Conservation (phyloP, 148 eudicot species). For the Vaccinium macrocarpon region DNA sequence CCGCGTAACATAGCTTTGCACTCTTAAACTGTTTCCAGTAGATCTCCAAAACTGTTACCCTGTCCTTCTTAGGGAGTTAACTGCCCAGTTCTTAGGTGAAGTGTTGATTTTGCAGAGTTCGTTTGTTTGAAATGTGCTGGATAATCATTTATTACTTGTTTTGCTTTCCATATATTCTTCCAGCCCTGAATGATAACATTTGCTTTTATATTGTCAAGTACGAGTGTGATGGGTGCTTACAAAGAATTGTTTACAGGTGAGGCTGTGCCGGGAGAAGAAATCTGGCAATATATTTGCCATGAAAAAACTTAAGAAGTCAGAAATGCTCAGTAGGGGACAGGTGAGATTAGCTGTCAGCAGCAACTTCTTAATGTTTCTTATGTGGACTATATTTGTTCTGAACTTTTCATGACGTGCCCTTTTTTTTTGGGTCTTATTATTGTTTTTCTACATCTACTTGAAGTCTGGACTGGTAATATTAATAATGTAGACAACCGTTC, state of each 20-base stretch:
- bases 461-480: neutral
- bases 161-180: neutral
- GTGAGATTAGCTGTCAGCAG: slow-evolving; percentile 27
- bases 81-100: neutral
- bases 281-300: slow-evolving; percentile 61
- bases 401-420: neutral
- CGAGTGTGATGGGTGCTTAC: slow-evolving; percentile 12
- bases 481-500: neutral
- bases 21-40: neutral
- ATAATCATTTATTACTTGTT: neutral
- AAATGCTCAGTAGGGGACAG: slow-evolving; percentile 77
- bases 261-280: slow-evolving; percentile 63
- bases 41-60: neutral
- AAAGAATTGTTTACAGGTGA: slow-evolving; percentile 37
- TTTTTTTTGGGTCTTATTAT: neutral
- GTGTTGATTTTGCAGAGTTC: neutral
- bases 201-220: neutral
- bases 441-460: neutral
- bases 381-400: neutral
- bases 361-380: neutral
- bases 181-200: neutral
- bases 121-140: neutral
- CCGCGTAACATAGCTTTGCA: no score
- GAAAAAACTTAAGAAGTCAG: slow-evolving; percentile 75
- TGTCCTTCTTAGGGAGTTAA: neutral